A percentile compares a stretch with the other conserved stretches of the same genome.
Conservation (phyloP, 179 eudicot species). For the Spergularia azorica region DNA sequence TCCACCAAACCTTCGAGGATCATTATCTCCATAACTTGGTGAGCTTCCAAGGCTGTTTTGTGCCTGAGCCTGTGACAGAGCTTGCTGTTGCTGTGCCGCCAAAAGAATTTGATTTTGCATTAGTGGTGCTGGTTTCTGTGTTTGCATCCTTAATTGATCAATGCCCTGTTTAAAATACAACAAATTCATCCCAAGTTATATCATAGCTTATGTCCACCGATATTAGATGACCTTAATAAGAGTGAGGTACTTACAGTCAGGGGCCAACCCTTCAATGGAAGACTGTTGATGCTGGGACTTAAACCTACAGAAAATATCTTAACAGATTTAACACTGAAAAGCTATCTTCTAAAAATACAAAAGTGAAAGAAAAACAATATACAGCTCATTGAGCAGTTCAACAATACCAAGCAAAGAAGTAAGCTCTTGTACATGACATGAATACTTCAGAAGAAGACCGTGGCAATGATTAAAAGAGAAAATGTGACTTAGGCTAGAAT, state of each 20-base stretch:
- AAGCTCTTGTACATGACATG: too few relatives aligned
- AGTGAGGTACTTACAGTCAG: constrained; percentile 64
- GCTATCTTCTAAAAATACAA: not conserved
- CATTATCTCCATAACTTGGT: constrained; percentile 63
- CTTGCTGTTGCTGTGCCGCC: constrained; percentile 90
- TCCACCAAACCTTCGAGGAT: constrained; percentile 65
- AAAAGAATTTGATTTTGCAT: constrained; percentile 76
- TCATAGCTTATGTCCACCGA: constrained; percentile 2
- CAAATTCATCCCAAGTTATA: too few relatives aligned
- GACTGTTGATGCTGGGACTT: constrained; percentile 61
- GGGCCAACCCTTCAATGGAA: constrained; percentile 96
- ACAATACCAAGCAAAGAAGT: too few relatives aligned
- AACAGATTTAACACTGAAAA: constrained; percentile 7
- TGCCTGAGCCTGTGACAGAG: constrained; percentile 76
- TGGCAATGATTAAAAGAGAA: too few relatives aligned
- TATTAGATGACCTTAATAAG: constrained; percentile 11
- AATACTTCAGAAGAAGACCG: too few relatives aligned
- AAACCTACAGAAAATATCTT: constrained; percentile 44
- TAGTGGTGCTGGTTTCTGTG: constrained; percentile 65
- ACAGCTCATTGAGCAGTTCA: not conserved
- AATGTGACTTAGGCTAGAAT: too few relatives aligned
- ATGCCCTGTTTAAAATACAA: constrained; percentile 55
- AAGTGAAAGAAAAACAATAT: not conserved
- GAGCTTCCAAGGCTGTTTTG: constrained; percentile 75
- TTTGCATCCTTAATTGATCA: constrained; percentile 76